Percentiles rank a stretch among this genome's conserved stretches.
These are phyloP conservation scores for Ogataea philodendri DNA, from an alignment of 805 yeast species.

Conservation along the genomic window DNA sequence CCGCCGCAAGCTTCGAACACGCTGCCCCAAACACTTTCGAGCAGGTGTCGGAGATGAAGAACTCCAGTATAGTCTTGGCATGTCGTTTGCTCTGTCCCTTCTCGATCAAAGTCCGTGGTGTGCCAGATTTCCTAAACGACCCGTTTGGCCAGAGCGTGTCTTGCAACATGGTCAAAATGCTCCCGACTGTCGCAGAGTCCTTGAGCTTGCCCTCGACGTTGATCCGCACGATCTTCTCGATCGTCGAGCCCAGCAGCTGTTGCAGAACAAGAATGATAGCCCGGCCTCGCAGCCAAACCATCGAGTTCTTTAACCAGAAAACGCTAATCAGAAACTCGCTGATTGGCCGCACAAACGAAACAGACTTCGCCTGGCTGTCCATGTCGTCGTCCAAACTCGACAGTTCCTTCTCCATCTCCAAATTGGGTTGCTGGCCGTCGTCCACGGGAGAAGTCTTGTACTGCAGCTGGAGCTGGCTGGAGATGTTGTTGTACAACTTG, in stretches of 20 bases:
- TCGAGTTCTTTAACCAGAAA: slow-evolving; percentile 59
- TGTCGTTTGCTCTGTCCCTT: slow-evolving; percentile 53
- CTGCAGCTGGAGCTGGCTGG: slow-evolving; percentile 25
- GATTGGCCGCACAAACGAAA: slow-evolving; percentile 73
- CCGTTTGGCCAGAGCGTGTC: slow-evolving; percentile 53
- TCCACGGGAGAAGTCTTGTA: slow-evolving; percentile 1
- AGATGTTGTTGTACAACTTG: slow-evolving; percentile 32
- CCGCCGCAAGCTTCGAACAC: slow-evolving; percentile 62
- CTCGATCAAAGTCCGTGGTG: slow-evolving; percentile 47
- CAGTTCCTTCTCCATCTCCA: slow-evolving; percentile 55
- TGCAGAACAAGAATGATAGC: slow-evolving; percentile 80
- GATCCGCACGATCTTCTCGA: slow-evolving; percentile 60
- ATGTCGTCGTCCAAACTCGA: slow-evolving; percentile 46
- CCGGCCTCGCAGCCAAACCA: slow-evolving; percentile 80
- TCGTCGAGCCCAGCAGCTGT: slow-evolving; percentile 83
- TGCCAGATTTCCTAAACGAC: slow-evolving; percentile 43
- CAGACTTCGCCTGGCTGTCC: slow-evolving; percentile 10
- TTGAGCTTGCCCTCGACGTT: slow-evolving; percentile 38
- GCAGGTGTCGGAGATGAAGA: slow-evolving; percentile 60
- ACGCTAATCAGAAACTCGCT: slow-evolving; percentile 70
- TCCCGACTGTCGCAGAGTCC: slow-evolving; percentile 47
- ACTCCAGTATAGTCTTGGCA: slow-evolving; percentile 52
- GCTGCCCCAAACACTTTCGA: slow-evolving; percentile 71
- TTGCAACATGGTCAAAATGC: slow-evolving; percentile 33
- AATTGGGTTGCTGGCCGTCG: slow-evolving; percentile 22